Percentiles rank a stretch among this genome's conserved stretches.
phyloP scores from a whole-genome alignment of 169 alveolate species.

The Plasmodium vivax region DNA sequence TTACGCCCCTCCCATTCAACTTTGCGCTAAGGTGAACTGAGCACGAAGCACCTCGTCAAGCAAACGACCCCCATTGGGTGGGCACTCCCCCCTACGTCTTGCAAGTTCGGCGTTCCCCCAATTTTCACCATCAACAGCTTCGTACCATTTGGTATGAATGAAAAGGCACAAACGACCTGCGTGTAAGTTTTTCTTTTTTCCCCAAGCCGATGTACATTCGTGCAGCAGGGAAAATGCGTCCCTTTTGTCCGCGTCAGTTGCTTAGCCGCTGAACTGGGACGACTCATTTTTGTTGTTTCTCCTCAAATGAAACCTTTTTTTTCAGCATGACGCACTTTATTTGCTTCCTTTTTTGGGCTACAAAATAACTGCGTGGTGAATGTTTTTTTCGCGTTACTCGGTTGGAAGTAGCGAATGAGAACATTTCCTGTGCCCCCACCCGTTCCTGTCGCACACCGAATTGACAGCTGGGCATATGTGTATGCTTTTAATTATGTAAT shows the following conservation, averaged over 20 bases:
- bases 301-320: not conserved
- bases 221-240: not conserved
- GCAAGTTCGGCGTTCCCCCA: not conserved
- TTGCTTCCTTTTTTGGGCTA: not conserved
- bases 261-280: not conserved
- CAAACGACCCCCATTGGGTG: not conserved
- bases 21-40: not conserved
- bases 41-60: not conserved
- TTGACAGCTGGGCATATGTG: not conserved
- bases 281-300: not conserved
- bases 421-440: not conserved
- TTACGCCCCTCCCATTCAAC: not conserved
- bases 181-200: not conserved
- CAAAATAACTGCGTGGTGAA: not conserved
- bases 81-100: not conserved
- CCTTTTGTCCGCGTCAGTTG: not conserved
- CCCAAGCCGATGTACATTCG: not conserved
- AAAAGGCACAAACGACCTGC: not conserved
- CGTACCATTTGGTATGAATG: not conserved
- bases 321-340: not conserved
- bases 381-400: not conserved
- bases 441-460: not conserved
- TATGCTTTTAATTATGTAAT: not conserved
- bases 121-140: not conserved
- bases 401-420: not conserved